A percentile compares a stretch with the other conserved stretches of the same genome.
Conservation (phyloP, 257 asterid species). For the Jacaranda copaia region DNA sequence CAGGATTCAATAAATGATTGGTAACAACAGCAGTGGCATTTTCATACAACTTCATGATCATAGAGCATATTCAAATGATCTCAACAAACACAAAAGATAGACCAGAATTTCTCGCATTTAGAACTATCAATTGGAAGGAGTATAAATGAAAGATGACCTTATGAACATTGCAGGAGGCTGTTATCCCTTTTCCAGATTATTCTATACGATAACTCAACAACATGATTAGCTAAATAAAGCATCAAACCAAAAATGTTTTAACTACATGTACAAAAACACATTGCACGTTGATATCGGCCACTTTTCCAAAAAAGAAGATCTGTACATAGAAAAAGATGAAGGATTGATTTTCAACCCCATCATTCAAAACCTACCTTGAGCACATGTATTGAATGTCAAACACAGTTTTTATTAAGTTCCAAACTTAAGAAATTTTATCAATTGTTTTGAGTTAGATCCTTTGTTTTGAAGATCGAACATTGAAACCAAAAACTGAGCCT, state of each 20-base stretch:
- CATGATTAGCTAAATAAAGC: conserved; percentile 13
- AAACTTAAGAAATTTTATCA: not conserved
- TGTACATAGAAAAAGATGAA: not conserved
- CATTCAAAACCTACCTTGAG: not conserved
- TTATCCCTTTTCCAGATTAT: conserved; percentile 17
- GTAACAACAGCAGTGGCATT: not conserved
- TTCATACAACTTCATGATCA: conserved; percentile 4
- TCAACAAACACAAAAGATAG: not conserved
- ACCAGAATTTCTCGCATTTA: not conserved
- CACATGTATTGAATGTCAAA: not conserved
- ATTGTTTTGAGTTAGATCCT: no score
- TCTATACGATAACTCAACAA: conserved; percentile 18
- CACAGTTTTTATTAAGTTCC: not conserved
- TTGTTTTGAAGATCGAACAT: no score
- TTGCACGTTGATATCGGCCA: not conserved
- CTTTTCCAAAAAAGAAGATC: conserved; percentile 2
- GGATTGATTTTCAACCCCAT: conserved; percentile 13
- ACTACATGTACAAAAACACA: not conserved
- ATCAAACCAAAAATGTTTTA: not conserved
- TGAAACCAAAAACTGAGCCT: no score
- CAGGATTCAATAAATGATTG: not conserved
- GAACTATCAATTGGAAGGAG: conserved; percentile 3
- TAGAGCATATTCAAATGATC: no score
- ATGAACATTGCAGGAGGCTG: conserved; percentile 8
- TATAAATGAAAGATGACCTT: not conserved